Evolutionary conservation across 768 basidiomycete genomes (phyloP).

Genomic region (Dictyophora rubrovolvata): DNA sequence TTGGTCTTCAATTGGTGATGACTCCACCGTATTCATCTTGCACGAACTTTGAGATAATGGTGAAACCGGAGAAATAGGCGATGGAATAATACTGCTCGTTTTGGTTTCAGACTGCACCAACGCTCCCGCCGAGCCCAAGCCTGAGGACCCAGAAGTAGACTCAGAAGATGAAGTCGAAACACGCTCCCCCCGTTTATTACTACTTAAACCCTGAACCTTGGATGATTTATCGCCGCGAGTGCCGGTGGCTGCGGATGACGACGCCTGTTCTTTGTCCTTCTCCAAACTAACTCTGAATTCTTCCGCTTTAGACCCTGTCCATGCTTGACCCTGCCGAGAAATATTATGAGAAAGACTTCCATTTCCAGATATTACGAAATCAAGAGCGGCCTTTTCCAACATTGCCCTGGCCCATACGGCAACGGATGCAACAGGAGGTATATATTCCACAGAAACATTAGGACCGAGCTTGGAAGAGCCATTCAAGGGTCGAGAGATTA

Average conservation of each 20-base stretch:
- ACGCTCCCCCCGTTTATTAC: neutral
- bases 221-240: slow-evolving; percentile 3
- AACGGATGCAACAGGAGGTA: slow-evolving; percentile 16
- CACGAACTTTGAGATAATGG: neutral
- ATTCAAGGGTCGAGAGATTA: slow-evolving; percentile 15
- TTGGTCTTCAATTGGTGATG: too few species aligned
- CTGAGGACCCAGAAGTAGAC: neutral
- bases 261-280: slow-evolving; percentile 16
- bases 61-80: neutral
- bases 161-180: neutral
- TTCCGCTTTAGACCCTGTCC: slow-evolving; percentile 22
- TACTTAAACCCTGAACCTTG: neutral
- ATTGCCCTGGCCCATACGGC: slow-evolving; percentile 15
- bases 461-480: slow-evolving; percentile 20
- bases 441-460: slow-evolving; percentile 25
- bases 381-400: slow-evolving; percentile 10
- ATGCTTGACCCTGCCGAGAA: slow-evolving; percentile 21
- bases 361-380: slow-evolving; percentile 13
- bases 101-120: too few species aligned
- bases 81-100: neutral
- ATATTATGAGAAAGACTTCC: slow-evolving; percentile 12
- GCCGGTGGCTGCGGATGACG: neutral
- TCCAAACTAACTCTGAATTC: slow-evolving; percentile 15
- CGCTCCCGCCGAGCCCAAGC: too few species aligned
- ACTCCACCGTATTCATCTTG: too few species aligned